A percentile compares a stretch with the other conserved stretches of the same genome.
Conservation (phyloP, 768 basidiomycete genomes). For the Lactifluus subvellereus region DNA sequence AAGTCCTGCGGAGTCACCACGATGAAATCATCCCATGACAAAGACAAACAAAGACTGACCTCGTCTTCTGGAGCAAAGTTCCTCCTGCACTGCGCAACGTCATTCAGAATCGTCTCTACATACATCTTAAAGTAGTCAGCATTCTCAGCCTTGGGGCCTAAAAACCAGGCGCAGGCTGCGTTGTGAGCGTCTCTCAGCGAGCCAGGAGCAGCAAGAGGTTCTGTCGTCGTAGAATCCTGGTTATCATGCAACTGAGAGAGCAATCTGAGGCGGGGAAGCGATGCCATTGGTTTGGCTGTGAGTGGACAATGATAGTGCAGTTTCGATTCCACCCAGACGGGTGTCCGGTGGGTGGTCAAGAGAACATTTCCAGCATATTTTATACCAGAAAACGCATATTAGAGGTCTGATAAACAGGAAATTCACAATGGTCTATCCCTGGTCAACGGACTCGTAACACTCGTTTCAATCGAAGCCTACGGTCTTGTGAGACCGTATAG, state of each 20-base stretch:
- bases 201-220: not conserved
- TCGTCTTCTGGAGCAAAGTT: slow-evolving; percentile 32
- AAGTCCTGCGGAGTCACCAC: slow-evolving; percentile 21
- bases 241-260: not conserved
- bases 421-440: no score
- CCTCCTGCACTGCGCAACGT: slow-evolving; percentile 26
- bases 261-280: slow-evolving; percentile 2
- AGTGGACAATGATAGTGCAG: not conserved
- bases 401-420: not conserved
- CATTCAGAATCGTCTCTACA: slow-evolving; percentile 29
- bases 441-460: no score
- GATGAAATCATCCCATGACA: not conserved
- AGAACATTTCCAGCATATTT: not conserved
- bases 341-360: not conserved
- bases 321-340: not conserved
- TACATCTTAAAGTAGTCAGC: slow-evolving; percentile 27
- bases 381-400: not conserved
- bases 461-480: no score
- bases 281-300: not conserved
- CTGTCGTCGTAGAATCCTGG: not conserved
- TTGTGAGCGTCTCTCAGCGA: slow-evolving; percentile 23
- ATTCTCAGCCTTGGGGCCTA: slow-evolving; percentile 39
- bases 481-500: no score
- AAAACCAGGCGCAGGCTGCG: slow-evolving; percentile 35
- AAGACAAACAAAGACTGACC: slow-evolving; percentile 19